Evolutionary conservation across 305 asterid species (phyloP).

Genomic region (Striga hermonthica): DNA sequence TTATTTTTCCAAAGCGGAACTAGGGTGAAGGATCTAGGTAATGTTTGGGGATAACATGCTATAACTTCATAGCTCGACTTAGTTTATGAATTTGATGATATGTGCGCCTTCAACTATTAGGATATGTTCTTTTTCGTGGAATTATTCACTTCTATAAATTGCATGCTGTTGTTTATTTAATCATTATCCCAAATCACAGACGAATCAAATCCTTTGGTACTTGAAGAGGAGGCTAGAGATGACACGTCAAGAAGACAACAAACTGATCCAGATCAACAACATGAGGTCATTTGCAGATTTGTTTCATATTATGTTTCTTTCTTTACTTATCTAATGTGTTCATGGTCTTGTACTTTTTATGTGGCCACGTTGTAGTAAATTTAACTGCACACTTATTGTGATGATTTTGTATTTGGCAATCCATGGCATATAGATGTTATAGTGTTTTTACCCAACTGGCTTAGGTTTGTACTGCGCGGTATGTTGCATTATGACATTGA

Average conservation of each 20-base stretch:
- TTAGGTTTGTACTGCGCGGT: neutral
- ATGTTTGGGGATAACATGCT: conserved; percentile 18
- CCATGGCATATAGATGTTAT: conserved; percentile 9
- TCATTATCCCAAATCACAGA: conserved; percentile 34
- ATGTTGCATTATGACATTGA: conserved; percentile 14
- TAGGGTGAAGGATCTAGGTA: conserved; percentile 16
- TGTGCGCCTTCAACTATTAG: conserved; percentile 13
- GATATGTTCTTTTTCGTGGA: conserved; percentile 18
- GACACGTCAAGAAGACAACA: conserved; percentile 35
- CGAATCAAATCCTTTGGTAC: conserved; percentile 33
- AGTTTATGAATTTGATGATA: conserved; percentile 16
- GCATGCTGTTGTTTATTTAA: conserved; percentile 12
- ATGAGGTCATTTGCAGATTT: conserved; percentile 44
- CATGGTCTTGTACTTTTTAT: conserved; percentile 1
- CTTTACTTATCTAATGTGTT: conserved; percentile 23
- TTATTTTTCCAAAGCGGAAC: neutral
- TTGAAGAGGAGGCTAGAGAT: conserved; percentile 36
- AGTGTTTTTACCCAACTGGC: neutral
- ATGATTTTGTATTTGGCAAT: neutral
- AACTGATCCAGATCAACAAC: conserved; percentile 35
- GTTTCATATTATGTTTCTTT: conserved; percentile 15
- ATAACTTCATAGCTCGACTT: neutral
- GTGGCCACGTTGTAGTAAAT: conserved; percentile 11
- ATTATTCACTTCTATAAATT: conserved; percentile 11
- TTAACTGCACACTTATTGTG: conserved; percentile 3